phyloP scores from a whole-genome alignment of 495 filamentous ascomycete genomes.

The Daldinia caldariorum region DNA sequence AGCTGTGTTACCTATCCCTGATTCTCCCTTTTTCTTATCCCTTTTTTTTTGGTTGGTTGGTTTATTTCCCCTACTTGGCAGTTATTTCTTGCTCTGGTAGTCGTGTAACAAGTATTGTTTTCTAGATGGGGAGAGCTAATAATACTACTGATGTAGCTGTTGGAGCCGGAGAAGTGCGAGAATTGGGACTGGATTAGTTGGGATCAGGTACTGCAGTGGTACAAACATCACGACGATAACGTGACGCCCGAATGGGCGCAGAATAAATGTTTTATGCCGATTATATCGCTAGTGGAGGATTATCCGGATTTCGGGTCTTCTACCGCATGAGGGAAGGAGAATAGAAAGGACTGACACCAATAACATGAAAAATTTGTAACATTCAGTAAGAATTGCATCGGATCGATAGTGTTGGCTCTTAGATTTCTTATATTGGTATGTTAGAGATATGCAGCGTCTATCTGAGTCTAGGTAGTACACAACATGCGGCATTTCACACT shows the following conservation, averaged over 20 bases:
- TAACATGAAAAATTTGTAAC: too few species aligned
- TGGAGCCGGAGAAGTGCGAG: slow-evolving; percentile 74
- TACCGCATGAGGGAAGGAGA: background rate
- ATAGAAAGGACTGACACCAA: background rate
- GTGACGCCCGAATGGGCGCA: slow-evolving; percentile 42
- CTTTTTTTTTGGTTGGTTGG: too few species aligned
- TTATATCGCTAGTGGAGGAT: slow-evolving; percentile 63
- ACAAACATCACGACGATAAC: slow-evolving; percentile 44
- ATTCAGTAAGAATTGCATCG: too few species aligned
- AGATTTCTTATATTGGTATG: background rate
- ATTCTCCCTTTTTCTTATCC: too few species aligned
- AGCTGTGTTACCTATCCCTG: slow-evolving; percentile 6
- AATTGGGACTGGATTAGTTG: slow-evolving; percentile 70
- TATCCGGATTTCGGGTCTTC: slow-evolving; percentile 44
- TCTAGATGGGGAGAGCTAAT: slow-evolving; percentile 9
- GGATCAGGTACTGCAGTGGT: slow-evolving; percentile 52
- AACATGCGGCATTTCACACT: background rate
- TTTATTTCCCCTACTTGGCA: too few species aligned
- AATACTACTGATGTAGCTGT: slow-evolving; percentile 55
- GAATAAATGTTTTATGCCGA: slow-evolving; percentile 63
- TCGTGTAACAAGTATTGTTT: too few species aligned
- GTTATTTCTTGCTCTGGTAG: too few species aligned
- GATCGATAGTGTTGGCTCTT: background rate
- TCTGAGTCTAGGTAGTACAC: background rate
- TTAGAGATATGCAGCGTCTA: background rate